Evolutionary conservation across 805 yeast species (phyloP).

Genomic region (Sungouiella thailandica): DNA sequence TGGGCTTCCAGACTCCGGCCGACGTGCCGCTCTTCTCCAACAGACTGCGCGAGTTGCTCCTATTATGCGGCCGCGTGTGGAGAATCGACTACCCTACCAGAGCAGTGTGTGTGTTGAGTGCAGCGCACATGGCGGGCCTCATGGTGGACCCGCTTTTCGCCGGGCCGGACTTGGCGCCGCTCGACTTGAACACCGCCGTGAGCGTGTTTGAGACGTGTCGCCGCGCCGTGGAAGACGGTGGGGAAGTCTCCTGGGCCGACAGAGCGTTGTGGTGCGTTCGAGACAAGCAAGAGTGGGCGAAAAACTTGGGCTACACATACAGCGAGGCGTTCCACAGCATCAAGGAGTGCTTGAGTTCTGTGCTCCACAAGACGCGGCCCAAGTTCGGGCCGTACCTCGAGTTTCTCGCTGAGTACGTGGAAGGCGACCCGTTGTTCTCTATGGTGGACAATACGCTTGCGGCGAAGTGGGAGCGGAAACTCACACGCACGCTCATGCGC

Average conservation of each 20-base stretch:
- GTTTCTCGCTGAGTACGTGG: constrained; percentile 47
- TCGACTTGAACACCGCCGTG: constrained; percentile 23
- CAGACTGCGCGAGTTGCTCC: constrained; percentile 39
- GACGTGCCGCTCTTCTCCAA: constrained; percentile 31
- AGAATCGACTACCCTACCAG: constrained; percentile 47
- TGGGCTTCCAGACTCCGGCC: constrained; percentile 3
- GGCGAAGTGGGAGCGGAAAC: constrained; percentile 43
- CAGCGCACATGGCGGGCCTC: constrained; percentile 33
- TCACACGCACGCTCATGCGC: constrained; percentile 30
- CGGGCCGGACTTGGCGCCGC: constrained; percentile 24
- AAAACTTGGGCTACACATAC: constrained; percentile 41
- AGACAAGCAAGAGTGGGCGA: constrained; percentile 49
- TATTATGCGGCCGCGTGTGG: constrained; percentile 52
- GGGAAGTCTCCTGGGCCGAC: constrained; percentile 27
- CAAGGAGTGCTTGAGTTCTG: constrained; percentile 35
- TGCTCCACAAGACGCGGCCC: constrained; percentile 47
- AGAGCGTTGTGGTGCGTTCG: constrained; percentile 29
- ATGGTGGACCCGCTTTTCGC: constrained; percentile 24
- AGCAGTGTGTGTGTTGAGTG: constrained; percentile 47
- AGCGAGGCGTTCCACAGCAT: constrained; percentile 43
- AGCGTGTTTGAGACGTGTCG: constrained; percentile 26
- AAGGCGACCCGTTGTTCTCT: constrained; percentile 41
- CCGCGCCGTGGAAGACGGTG: constrained; percentile 25
- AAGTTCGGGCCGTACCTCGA: constrained; percentile 50
- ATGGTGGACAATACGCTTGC: constrained; percentile 31